phyloP scores from a whole-genome alignment of 2,329 filamentous ascomycete genomes.

The Talaromyces pinophilus region DNA sequence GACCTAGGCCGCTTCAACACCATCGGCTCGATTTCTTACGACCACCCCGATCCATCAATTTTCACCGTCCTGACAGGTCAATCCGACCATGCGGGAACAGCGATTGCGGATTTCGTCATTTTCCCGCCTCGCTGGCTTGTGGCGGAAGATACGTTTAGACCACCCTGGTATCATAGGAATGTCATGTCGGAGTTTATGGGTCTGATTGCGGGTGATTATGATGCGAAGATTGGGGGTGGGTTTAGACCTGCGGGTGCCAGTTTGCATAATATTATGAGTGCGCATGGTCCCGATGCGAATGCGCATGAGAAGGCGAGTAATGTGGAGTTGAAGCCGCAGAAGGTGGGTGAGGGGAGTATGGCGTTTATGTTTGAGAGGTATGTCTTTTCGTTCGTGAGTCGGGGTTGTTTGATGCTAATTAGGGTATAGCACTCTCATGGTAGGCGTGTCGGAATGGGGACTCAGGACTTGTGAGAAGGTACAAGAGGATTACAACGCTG shows the following conservation, averaged over 20 bases:
- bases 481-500: conserved; percentile 72
- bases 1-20: conserved; percentile 75
- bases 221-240: conserved; percentile 58
- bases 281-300: conserved; percentile 61
- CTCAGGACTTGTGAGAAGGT: conserved; percentile 69
- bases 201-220: conserved; percentile 62
- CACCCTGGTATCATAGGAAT: conserved; percentile 66
- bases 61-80: conserved; percentile 67
- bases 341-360: conserved; percentile 61
- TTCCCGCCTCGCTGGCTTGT: conserved; percentile 67
- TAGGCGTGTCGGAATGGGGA: conserved; percentile 73
- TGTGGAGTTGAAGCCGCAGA: conserved; percentile 56
- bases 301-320: conserved; percentile 59
- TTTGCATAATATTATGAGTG: conserved; percentile 72
- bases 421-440: conserved; percentile 59
- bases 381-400: conserved; percentile 9
- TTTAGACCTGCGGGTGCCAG: conserved; percentile 64
- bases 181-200: conserved; percentile 69
- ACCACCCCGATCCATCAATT: conserved; percentile 77
- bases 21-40: conserved; percentile 71
- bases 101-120: conserved; percentile 66
- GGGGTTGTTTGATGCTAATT: not conserved
- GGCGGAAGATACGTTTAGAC: conserved; percentile 61
- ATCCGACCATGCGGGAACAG: conserved; percentile 60
- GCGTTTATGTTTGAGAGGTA: conserved; percentile 66